Conservation (phyloP, 768 basidiomycete species). For the Termitomyces sp. region DNA sequence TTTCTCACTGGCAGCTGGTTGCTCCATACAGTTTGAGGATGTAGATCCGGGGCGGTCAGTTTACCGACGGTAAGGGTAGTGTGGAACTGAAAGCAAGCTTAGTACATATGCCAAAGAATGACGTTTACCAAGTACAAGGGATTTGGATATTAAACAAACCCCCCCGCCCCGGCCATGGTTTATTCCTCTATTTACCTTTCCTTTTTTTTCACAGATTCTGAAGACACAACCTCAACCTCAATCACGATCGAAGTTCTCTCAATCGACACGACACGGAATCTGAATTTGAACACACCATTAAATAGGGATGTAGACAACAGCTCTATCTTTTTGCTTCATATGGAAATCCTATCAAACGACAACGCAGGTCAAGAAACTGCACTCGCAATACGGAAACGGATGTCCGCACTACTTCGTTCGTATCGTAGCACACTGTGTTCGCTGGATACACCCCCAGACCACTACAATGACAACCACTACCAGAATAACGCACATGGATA, state of each 20-base stretch:
- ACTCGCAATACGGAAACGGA: conserved; percentile 30
- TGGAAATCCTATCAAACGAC: conserved; percentile 26
- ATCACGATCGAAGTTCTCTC: conserved; percentile 52
- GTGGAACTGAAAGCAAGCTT: too few relatives aligned
- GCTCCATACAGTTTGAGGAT: too few relatives aligned
- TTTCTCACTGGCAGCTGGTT: too few relatives aligned
- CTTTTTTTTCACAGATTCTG: conserved; percentile 10
- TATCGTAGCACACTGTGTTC: conserved; percentile 42
- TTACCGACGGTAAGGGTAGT: too few relatives aligned
- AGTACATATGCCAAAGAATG: too few relatives aligned
- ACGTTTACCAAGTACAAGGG: too few relatives aligned
- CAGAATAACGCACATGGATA: too few relatives aligned
- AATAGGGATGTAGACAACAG: conserved; percentile 22
- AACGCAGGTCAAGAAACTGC: conserved; percentile 6
- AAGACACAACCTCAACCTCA: conserved; percentile 1
- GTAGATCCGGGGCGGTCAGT: too few relatives aligned
- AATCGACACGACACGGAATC: conserved; percentile 30
- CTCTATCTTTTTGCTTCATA: conserved; percentile 29
- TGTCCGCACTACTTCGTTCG: conserved; percentile 51
- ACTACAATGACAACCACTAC: too few relatives aligned
- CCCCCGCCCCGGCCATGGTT: conserved; percentile 9
- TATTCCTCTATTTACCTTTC: conserved; percentile 3
- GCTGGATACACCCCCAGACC: too few relatives aligned
- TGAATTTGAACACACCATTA: too few relatives aligned
- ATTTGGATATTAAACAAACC: conserved; percentile 32